Percentiles rank a stretch among this genome's conserved stretches.
Conservation (phyloP, 2,329 filamentous ascomycete species). For the Amesomyces nigricolor region DNA sequence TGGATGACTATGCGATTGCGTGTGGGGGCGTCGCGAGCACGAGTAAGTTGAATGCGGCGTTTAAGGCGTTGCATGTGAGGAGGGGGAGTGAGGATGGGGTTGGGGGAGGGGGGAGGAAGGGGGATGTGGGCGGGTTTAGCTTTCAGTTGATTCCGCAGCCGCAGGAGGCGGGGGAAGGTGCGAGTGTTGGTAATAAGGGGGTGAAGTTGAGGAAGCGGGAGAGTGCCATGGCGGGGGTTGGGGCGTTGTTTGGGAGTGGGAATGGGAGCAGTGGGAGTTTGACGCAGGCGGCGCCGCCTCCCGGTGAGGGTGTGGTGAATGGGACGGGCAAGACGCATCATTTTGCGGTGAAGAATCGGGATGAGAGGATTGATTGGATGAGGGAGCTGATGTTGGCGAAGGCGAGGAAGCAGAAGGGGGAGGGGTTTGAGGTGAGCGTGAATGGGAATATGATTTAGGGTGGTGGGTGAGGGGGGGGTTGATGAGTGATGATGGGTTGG, state of each 20-base stretch:
- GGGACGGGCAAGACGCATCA: conserved; percentile 80
- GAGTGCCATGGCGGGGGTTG: conserved; percentile 37
- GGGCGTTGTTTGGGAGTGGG: conserved; percentile 17
- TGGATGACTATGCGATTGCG: conserved; percentile 82
- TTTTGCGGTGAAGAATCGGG: conserved; percentile 80
- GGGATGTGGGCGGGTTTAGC: conserved; percentile 63
- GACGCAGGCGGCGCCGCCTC: conserved; percentile 4
- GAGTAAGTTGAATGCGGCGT: conserved; percentile 79
- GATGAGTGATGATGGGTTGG: neutral
- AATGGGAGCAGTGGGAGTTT: conserved; percentile 8
- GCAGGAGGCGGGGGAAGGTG: conserved; percentile 38
- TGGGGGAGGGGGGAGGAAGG: conserved; percentile 33
- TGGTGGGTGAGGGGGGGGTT: neutral
- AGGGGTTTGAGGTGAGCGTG: conserved; percentile 75
- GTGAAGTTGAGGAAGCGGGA: conserved; percentile 48
- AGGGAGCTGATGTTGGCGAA: conserved; percentile 87
- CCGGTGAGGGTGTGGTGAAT: conserved; percentile 42
- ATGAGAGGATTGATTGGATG: conserved; percentile 98
- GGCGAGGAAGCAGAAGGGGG: conserved; percentile 75
- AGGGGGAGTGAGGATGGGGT: conserved; percentile 48
- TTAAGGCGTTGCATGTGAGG: conserved; percentile 69
- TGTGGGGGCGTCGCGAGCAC: conserved; percentile 70
- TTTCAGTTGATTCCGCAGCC: conserved; percentile 76
- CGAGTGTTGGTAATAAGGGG: conserved; percentile 28
- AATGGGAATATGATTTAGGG: conserved; percentile 68